These are phyloP conservation scores for Ceratocystis variospora DNA, from an alignment of 2,329 filamentous ascomycete genomes.

Conservation along the genomic window DNA sequence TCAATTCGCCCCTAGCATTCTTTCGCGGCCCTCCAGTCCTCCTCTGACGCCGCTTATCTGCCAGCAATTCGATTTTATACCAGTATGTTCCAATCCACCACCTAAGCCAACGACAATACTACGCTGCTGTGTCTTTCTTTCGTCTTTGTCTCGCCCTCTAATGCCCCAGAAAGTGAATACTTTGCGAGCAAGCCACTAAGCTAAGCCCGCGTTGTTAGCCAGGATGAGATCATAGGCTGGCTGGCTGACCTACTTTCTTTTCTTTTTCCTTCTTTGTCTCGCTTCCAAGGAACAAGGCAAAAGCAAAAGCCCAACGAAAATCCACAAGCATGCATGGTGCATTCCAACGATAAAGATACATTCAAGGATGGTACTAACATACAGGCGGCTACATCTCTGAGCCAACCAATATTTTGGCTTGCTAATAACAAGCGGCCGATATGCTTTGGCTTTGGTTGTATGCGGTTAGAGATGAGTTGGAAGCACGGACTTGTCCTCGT, in stretches of 20 bases:
- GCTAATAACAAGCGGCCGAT: neutral
- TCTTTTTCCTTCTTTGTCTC: neutral
- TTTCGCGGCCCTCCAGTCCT: no score
- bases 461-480: no score
- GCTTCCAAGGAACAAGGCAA: no score
- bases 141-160: neutral
- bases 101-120: neutral
- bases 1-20: no score
- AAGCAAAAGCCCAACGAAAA: constrained; percentile 2
- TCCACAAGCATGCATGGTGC: constrained; percentile 8
- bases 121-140: neutral
- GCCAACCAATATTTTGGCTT: no score
- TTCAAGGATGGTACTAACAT: neutral
- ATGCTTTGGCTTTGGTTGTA: neutral
- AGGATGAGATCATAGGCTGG: neutral
- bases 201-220: neutral
- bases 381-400: neutral
- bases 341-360: neutral
- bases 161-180: no score
- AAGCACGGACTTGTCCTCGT: no score
- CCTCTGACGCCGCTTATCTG: no score
- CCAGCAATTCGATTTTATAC: no score
- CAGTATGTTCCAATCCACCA: no score
- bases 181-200: neutral
- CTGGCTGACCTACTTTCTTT: neutral